phyloP scores from a whole-genome alignment of 768 basidiomycete genomes.

The Tulasnella sp. region DNA sequence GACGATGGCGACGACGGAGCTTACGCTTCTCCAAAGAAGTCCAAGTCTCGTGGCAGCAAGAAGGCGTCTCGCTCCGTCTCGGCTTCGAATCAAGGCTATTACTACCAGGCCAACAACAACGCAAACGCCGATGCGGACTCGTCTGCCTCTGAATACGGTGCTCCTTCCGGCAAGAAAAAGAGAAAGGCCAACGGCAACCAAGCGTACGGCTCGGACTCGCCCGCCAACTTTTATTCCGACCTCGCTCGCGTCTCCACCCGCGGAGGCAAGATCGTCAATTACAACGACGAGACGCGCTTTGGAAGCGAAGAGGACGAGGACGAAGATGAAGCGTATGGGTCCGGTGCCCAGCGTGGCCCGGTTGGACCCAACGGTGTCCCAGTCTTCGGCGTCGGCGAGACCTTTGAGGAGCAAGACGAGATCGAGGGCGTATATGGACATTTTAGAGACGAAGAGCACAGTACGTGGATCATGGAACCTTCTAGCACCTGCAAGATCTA shows the following conservation, averaged over 20 bases:
- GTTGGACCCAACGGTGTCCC: conserved; percentile 5
- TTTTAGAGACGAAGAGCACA: conserved; percentile 75
- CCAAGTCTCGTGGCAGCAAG: conserved; percentile 26
- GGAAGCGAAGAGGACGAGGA: conserved; percentile 60
- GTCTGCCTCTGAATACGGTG: conserved; percentile 60
- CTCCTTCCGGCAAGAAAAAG: conserved; percentile 76
- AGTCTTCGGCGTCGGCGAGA: conserved; percentile 9
- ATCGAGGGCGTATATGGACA: conserved; percentile 91
- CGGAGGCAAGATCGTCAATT: conserved; percentile 78
- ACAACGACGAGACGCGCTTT: conserved; percentile 64
- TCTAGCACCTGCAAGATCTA: background rate
- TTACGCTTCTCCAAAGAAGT: conserved; percentile 26
- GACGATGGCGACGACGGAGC: conserved; percentile 21
- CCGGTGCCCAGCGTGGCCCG: conserved; percentile 32
- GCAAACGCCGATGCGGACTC: conserved; percentile 72
- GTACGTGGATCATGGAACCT: conserved; percentile 26
- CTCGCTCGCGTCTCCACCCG: conserved; percentile 65
- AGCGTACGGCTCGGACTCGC: conserved; percentile 1
- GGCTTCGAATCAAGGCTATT: conserved; percentile 3
- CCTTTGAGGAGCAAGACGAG: conserved; percentile 56
- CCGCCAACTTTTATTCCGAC: conserved; percentile 39
- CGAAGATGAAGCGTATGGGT: conserved; percentile 44
- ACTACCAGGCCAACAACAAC: conserved; percentile 35
- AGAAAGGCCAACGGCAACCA: conserved; percentile 44
- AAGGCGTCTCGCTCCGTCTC: background rate